Evolutionary conservation across 129 eudicot species (phyloP).

Genomic region (Pittosporum tobira): DNA sequence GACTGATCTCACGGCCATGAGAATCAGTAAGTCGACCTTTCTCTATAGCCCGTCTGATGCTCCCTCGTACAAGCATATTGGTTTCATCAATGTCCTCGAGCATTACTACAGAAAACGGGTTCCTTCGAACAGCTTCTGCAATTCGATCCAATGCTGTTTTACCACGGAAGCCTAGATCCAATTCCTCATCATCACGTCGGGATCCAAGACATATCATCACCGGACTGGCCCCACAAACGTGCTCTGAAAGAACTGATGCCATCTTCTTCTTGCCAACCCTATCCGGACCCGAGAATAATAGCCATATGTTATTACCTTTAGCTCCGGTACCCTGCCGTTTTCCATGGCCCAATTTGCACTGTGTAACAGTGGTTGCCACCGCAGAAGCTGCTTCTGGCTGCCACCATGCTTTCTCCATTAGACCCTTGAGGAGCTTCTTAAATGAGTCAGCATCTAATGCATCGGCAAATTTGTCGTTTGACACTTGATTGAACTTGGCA

Average conservation of each 20-base stretch:
- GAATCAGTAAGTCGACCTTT: conserved; percentile 75
- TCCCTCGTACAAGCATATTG: conserved; percentile 62
- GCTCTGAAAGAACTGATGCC: conserved; percentile 79
- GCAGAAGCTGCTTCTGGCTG: conserved; percentile 92
- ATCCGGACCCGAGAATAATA: conserved; percentile 84
- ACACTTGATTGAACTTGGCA: conserved; percentile 12
- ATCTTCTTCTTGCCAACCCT: conserved; percentile 75
- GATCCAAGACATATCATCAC: conserved; percentile 55
- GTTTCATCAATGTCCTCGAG: conserved; percentile 85
- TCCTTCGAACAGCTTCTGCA: conserved; percentile 69
- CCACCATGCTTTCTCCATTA: conserved; percentile 94
- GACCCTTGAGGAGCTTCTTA: conserved; percentile 83
- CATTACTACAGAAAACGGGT: conserved; percentile 73
- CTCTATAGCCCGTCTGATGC: conserved; percentile 75
- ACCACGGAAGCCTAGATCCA: conserved; percentile 63
- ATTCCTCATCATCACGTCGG: conserved; percentile 50
- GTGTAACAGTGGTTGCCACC: conserved; percentile 43
- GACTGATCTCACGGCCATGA: conserved; percentile 81
- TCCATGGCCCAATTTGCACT: conserved; percentile 57
- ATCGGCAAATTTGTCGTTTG: conserved; percentile 44
- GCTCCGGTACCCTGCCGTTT: conserved; percentile 27
- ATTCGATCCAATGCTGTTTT: conserved; percentile 71
- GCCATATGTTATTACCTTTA: conserved; percentile 63
- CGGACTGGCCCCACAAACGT: conserved; percentile 52
- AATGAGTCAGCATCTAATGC: conserved; percentile 63